A percentile compares a stretch with the other conserved stretches of the same genome.
phyloP scores from a whole-genome alignment of 305 asterid species.

The Solanum hybrid region DNA sequence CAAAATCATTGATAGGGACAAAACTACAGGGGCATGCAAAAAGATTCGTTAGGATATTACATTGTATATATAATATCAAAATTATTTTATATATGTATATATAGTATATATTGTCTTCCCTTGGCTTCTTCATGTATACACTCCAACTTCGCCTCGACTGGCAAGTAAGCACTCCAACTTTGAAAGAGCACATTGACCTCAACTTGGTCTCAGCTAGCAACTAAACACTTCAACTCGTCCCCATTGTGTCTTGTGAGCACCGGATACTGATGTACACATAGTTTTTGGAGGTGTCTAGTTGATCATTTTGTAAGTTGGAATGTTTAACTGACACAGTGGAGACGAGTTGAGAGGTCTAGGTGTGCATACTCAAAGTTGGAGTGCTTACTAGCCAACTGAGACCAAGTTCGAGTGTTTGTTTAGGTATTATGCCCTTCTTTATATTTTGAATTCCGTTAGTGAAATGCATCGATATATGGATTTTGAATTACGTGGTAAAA shows the following conservation, averaged over 20 bases:
- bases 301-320: background rate
- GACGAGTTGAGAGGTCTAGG: background rate
- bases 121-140: background rate
- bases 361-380: background rate
- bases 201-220: background rate
- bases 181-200: background rate
- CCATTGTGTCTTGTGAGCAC: background rate
- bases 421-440: background rate
- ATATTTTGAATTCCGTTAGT: background rate
- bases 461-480: background rate
- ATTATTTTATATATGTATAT: no score
- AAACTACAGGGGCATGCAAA: background rate
- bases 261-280: background rate
- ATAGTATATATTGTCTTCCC: background rate
- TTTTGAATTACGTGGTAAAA: conserved; percentile 29
- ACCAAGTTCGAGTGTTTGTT: background rate
- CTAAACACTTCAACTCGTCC: background rate
- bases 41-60: background rate
- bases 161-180: background rate
- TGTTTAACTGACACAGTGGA: background rate
- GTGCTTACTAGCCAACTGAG: background rate
- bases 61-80: background rate
- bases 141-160: background rate
- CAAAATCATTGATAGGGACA: no score
- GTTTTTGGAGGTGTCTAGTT: background rate